phyloP scores from a whole-genome alignment of 116 monocot genomes.

The Posidonia oceanica region DNA sequence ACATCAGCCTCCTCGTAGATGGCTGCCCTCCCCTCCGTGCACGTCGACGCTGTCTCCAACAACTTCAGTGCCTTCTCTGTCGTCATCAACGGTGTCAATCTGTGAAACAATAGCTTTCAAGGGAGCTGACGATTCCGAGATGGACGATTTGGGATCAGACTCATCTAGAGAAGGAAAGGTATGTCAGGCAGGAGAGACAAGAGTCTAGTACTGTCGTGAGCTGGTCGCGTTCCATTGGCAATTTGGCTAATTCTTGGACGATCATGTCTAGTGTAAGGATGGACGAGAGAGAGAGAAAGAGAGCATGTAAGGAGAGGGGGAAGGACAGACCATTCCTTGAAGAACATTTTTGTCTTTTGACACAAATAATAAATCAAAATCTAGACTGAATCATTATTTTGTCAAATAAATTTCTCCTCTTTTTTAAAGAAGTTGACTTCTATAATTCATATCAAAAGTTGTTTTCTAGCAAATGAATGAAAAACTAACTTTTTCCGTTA shows the following conservation, averaged over 20 bases:
- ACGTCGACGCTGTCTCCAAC: constrained; percentile 30
- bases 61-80: constrained; percentile 38
- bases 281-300: too few relatives aligned
- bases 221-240: constrained; percentile 19
- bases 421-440: too few relatives aligned
- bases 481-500: too few relatives aligned
- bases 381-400: too few relatives aligned
- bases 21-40: constrained; percentile 50
- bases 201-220: constrained; percentile 15
- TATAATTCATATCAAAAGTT: too few relatives aligned
- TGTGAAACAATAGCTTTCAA: constrained; percentile 17
- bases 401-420: too few relatives aligned
- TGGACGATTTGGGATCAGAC: constrained; percentile 27
- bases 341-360: too few relatives aligned
- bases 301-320: too few relatives aligned
- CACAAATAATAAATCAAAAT: too few relatives aligned
- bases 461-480: too few relatives aligned
- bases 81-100: neutral
- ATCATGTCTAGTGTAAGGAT: too few relatives aligned
- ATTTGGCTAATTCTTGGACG: constrained; percentile 22
- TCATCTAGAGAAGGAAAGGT: constrained; percentile 11
- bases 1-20: constrained; percentile 24
- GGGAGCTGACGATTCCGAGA: constrained; percentile 21
- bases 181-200: constrained; percentile 27
- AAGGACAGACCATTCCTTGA: too few relatives aligned